phyloP scores from a whole-genome alignment of 352 stramenopile species.

The Phytopythium ostracodes region DNA sequence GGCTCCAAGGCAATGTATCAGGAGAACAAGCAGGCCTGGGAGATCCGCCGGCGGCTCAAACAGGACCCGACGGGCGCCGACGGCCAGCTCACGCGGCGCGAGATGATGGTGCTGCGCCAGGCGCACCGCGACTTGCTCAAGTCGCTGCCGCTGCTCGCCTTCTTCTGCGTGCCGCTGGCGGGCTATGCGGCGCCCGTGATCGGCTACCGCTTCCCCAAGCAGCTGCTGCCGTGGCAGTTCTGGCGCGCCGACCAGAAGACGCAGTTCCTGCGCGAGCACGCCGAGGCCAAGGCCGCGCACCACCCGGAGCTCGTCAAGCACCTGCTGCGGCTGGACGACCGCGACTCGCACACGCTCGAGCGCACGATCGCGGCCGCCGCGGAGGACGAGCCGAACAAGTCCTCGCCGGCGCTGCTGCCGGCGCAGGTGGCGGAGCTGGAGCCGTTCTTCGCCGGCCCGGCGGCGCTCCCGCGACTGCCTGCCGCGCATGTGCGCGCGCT shows the following conservation, averaged over 20 bases:
- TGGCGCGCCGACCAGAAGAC: conserved; percentile 81
- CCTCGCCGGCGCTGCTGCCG: conserved; percentile 29
- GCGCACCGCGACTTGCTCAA: conserved; percentile 83
- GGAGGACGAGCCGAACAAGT: conserved; percentile 7
- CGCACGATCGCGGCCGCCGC: conserved; percentile 35
- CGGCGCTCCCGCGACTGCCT: conserved; percentile 36
- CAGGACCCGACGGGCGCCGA: conserved; percentile 12
- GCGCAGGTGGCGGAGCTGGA: conserved; percentile 53
- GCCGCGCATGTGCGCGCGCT: conserved; percentile 50
- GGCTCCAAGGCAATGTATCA: conserved; percentile 64
- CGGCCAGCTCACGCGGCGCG: conserved; percentile 43
- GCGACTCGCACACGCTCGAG: conserved; percentile 36
- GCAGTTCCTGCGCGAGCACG: conserved; percentile 75
- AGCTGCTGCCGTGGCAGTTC: conserved; percentile 83
- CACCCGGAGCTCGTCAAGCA: conserved; percentile 58
- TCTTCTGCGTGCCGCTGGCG: conserved; percentile 68
- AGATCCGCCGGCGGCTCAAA: conserved; percentile 56
- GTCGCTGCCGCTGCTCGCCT: conserved; percentile 66
- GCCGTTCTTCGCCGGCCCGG: conserved; percentile 67
- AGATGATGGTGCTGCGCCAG: conserved; percentile 82
- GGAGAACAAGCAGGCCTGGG: conserved; percentile 80
- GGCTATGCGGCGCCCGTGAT: conserved; percentile 74
- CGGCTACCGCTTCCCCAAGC: conserved; percentile 84
- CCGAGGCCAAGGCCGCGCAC: conserved; percentile 36
- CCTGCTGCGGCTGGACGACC: conserved; percentile 61